These are phyloP conservation scores for Panellus pusillus DNA, from an alignment of 768 basidiomycete species.

Conservation along the genomic window DNA sequence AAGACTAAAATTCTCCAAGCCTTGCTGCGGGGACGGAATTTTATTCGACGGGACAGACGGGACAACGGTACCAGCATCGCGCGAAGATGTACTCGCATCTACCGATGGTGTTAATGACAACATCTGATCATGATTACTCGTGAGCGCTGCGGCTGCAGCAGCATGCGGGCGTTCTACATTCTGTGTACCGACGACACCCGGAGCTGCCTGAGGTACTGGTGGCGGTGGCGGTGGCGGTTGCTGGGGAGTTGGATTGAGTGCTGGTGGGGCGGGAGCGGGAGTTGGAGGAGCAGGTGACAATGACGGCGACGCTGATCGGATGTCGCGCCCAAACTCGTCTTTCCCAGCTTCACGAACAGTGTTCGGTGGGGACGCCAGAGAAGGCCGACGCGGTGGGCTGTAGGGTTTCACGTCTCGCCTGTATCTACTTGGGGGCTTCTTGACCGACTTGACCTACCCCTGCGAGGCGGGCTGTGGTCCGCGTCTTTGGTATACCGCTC, in stretches of 20 bases:
- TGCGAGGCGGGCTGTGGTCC: constrained; percentile 41
- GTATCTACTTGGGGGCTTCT: constrained; percentile 66
- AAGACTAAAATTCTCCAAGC: constrained; percentile 71
- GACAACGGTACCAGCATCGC: constrained; percentile 37
- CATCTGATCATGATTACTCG: constrained; percentile 43
- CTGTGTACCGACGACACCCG: constrained; percentile 30
- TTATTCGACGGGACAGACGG: constrained; percentile 28
- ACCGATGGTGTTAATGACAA: constrained; percentile 43
- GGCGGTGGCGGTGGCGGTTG: constrained; percentile 20
- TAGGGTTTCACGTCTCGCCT: constrained; percentile 48
- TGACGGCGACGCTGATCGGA: constrained; percentile 51
- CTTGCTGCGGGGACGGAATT: constrained; percentile 30
- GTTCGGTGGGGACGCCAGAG: constrained; percentile 28
- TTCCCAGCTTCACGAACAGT: constrained; percentile 45
- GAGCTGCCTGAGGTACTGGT: neutral
- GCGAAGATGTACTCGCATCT: constrained; percentile 60
- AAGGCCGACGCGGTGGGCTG: constrained; percentile 59
- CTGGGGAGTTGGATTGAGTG: constrained; percentile 21
- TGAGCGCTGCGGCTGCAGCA: constrained; percentile 31
- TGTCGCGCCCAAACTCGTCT: constrained; percentile 87
- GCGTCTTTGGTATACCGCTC: constrained; percentile 50
- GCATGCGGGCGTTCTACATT: constrained; percentile 44
- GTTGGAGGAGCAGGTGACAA: too few species aligned
- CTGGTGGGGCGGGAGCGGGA: constrained; percentile 29
- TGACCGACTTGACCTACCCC: constrained; percentile 65